Evolutionary conservation across 129 eudicot genomes (phyloP).

Genomic region (Centaurea solstitialis): DNA sequence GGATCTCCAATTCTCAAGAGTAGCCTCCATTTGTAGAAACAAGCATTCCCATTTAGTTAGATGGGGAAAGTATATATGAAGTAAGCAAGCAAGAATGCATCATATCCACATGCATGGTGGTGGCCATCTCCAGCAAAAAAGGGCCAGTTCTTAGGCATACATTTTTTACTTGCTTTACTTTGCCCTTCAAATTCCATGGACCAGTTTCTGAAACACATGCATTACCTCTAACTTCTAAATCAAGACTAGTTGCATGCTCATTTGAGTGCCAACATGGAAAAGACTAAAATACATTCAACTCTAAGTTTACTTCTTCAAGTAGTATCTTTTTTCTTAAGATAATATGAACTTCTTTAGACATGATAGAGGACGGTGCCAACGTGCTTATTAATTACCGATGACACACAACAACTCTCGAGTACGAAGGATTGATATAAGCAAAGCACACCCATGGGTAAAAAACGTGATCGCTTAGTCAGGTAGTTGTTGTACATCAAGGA

Average conservation of each 20-base stretch:
- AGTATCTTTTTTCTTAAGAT: constrained; percentile 17
- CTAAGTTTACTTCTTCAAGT: constrained; percentile 19
- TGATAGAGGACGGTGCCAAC: neutral
- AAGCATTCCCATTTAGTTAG: neutral
- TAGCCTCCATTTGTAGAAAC: constrained; percentile 17
- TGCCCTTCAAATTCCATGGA: constrained; percentile 12
- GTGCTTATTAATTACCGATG: neutral
- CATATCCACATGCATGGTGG: constrained; percentile 34
- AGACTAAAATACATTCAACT: neutral
- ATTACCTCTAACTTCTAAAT: constrained; percentile 25
- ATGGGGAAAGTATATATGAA: constrained; percentile 20
- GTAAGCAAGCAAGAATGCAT: constrained; percentile 24
- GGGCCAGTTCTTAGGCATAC: neutral
- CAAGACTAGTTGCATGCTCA: constrained; percentile 30
- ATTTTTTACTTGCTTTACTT: constrained; percentile 10
- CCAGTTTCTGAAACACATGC: constrained; percentile 31
- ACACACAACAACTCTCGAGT: neutral
- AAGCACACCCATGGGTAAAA: neutral
- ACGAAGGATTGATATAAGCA: neutral
- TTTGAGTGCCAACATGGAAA: constrained; percentile 25
- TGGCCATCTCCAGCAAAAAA: constrained; percentile 31
- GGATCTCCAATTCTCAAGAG: constrained; percentile 1
- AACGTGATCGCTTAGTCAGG: neutral
- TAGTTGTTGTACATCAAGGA: too few relatives aligned
- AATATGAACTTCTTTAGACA: neutral